Base-by-base conservation (phyloP, 352 stramenopile genomes). In the Pythium aristosporum region DNA sequence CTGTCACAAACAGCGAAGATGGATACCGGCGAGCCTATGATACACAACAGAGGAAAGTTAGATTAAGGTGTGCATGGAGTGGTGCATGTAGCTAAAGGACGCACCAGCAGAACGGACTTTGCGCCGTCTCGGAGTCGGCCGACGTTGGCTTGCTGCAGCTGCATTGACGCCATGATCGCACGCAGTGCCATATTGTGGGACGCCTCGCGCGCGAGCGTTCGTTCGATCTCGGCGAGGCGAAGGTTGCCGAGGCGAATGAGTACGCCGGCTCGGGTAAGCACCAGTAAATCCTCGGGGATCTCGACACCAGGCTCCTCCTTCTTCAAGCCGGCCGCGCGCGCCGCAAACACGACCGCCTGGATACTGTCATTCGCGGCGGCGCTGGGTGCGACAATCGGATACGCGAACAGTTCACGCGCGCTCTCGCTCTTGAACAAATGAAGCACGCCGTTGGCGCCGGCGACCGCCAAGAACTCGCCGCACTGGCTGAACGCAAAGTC, bases 201-300 rank as follows among this genome's bases (percentile, higher is more conserved):
- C 28, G 57, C 28, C 20, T 67, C 62, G 3, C 41, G 30, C 20
- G 47, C 47, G 0, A 74, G 57, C n/a, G 46, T 74, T 20, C 42
- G 62, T 54, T 71, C 62, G 12, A 74, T 66, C 25, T 61, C 53
- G 10, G 23, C 16, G 18, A 74, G 59, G 20, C 39, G 21, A 5
- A 74, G 44, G 9, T 66, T 64, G 16, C 68, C 68, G 25, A 74
- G 63, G 12, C 68, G 62, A 34, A 74, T 61, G 18, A 74, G 58
- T 11, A 71, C 39, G 11, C 68, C 68, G 28, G 39, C 16, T 21
- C n/a, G 25, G 12, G 68, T 74, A 10, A 74, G 54, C 53, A 74
- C 68, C 8, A 74, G 21, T 53, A 74, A 46, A 53, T 74, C 68
- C 37, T 74, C 61, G 9, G 47, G 34, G 7, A 48, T 15, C 28